phyloP scores from a whole-genome alignment of 352 stramenopile species.

The Phytophthora crassamura region DNA sequence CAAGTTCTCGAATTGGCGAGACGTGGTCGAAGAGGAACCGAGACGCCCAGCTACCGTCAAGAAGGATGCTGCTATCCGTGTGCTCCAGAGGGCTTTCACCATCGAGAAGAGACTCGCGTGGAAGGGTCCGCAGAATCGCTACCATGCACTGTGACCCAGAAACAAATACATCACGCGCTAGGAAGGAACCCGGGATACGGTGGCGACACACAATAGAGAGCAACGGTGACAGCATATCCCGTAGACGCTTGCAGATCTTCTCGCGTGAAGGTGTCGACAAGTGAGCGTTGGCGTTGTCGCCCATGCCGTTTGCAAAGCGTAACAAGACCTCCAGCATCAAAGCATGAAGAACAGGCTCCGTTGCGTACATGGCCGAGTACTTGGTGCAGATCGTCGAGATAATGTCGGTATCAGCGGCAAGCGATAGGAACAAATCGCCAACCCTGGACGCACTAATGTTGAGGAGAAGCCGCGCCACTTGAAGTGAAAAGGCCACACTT shows the following conservation, averaged over 20 bases:
- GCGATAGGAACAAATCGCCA: constrained; percentile 60
- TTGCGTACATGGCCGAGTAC: constrained; percentile 51
- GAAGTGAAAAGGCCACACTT: constrained; percentile 37
- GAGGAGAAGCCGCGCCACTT: constrained; percentile 58
- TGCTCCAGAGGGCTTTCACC: constrained; percentile 34
- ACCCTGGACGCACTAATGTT: constrained; percentile 53
- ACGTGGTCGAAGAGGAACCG: constrained; percentile 66
- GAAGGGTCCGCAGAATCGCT: constrained; percentile 34
- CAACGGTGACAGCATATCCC: constrained; percentile 50
- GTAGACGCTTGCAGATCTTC: constrained; percentile 49
- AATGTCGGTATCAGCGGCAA: constrained; percentile 65
- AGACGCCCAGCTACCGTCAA: constrained; percentile 59
- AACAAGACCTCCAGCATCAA: constrained; percentile 54
- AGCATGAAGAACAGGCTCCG: constrained; percentile 48
- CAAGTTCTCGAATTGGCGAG: constrained; percentile 54
- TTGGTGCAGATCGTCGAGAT: constrained; percentile 54
- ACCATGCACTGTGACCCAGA: constrained; percentile 49
- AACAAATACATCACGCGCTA: constrained; percentile 50
- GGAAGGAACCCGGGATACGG: constrained; percentile 60
- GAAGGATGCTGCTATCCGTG: constrained; percentile 42
- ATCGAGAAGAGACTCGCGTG: constrained; percentile 26
- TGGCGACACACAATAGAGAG: constrained; percentile 58
- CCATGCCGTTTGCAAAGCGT: constrained; percentile 35
- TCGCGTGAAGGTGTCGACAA: constrained; percentile 33
- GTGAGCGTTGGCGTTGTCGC: constrained; percentile 3